Evolutionary conservation across 345 rosid species (phyloP), one percentile per base, ranked within the genome.

Genomic region (Moringa oleifera): DNA sequence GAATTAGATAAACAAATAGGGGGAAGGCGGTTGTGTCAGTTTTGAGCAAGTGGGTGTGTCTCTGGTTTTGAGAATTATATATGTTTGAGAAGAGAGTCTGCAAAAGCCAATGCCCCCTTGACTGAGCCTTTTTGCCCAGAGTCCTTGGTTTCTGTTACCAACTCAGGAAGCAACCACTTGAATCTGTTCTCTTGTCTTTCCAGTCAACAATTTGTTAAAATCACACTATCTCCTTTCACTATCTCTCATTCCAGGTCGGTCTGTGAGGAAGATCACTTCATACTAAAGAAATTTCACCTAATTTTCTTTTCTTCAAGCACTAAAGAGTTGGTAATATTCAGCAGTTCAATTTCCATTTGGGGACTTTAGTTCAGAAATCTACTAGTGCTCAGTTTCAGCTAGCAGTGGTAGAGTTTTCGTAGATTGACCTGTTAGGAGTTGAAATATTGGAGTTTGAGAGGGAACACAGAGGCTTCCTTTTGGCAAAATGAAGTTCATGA

Each of bases 401-500:
- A 24, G 69, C 1, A 16, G 47, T 31, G 23, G 25, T 28, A 20
- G 17, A 23, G 1, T 23, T 25, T 23, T 55, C n/a, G 8, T 47
- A 18, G 50, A 20, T 67, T 53, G 62, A 54, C 61, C 49, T 57
- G 1, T 45, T 20, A 46, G 55, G 56, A 59, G 63, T 54, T 55
- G 22, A 31, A 55, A 16, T 33, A 7, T 70, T 65, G 25, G 51
- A 36, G 61, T 47, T 45, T n/a, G 64, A 2, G 58, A 58, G 55
- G 37, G 41, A 50, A 57, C 49, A 47, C 53, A 15, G 53, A 56
- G 65, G 51, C 57, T 31, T 64, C n/a, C 57, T 33, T 33, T 41
- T 41, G 47, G 47, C 62, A 68, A 75, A 21, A 89, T 89, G 96
- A 89, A 89, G 86, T 88, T 83, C 80, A 88, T 88, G 96, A 88